phyloP scores from a whole-genome alignment of 2,329 filamentous ascomycete genomes.

The Nemania serpens region DNA sequence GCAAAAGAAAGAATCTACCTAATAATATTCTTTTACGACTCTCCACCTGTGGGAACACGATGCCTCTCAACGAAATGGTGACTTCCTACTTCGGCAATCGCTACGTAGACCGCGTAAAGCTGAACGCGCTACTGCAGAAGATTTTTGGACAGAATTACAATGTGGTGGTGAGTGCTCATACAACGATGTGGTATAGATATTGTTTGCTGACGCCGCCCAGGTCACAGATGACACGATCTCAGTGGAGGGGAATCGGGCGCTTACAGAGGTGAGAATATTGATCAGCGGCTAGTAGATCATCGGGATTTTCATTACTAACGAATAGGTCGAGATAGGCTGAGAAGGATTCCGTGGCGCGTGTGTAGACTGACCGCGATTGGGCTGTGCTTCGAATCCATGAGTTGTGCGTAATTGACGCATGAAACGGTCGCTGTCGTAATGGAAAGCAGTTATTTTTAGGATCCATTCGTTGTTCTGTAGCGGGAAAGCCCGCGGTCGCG shows the following conservation, averaged over 20 bases:
- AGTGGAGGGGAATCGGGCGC: neutral
- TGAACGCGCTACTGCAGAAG: neutral
- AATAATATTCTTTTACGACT: too few species aligned
- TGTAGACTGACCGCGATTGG: neutral
- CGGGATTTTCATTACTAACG: too few species aligned
- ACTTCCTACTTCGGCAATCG: neutral
- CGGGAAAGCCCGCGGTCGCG: too few species aligned
- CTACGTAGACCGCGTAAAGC: neutral
- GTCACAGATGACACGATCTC: neutral
- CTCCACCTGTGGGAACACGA: neutral
- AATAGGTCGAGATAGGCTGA: neutral
- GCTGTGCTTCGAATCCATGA: neutral
- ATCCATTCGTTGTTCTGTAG: too few species aligned
- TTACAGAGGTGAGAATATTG: constrained; percentile 2
- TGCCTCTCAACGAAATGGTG: neutral
- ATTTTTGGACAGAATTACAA: neutral
- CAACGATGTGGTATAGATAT: neutral
- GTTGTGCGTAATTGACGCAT: neutral
- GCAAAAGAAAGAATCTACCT: too few species aligned
- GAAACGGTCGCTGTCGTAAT: too few species aligned
- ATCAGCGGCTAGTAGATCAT: too few species aligned
- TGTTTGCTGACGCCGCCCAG: neutral
- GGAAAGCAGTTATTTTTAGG: too few species aligned
- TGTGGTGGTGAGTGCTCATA: neutral
- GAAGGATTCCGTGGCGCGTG: neutral